Evolutionary conservation across 2,329 filamentous ascomycete species (phyloP).

Genomic region (Cytospora mali): DNA sequence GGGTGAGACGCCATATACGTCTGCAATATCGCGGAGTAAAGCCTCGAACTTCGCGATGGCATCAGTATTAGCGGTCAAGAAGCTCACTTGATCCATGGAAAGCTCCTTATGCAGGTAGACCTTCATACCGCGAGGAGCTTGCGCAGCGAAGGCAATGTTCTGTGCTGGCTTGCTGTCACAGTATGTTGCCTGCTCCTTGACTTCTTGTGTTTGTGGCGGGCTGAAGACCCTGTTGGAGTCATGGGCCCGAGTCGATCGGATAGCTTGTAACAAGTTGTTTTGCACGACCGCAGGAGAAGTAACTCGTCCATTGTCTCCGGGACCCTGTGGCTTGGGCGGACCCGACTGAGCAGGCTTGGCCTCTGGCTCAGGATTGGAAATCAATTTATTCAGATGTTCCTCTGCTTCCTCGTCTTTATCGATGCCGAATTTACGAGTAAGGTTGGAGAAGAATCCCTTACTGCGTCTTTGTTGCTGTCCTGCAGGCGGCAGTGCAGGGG

Average conservation of each 20-base stretch:
- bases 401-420: constrained; percentile 52
- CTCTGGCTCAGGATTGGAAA: constrained; percentile 34
- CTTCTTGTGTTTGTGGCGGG: constrained; percentile 68
- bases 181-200: constrained; percentile 83
- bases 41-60: constrained; percentile 70
- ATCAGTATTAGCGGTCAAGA: constrained; percentile 62
- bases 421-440: constrained; percentile 70
- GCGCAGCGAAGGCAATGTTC: constrained; percentile 71
- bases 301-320: constrained; percentile 53
- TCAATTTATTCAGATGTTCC: constrained; percentile 47
- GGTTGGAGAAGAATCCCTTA: constrained; percentile 66
- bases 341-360: constrained; percentile 21
- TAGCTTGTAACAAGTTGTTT: constrained; percentile 75
- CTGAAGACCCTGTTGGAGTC: constrained; percentile 74
- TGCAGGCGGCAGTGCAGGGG: constrained; percentile 33
- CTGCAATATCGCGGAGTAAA: constrained; percentile 69
- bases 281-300: constrained; percentile 64
- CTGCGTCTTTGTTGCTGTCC: constrained; percentile 46
- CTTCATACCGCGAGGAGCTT: constrained; percentile 71
- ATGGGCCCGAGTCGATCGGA: constrained; percentile 76
- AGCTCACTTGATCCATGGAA: constrained; percentile 50
- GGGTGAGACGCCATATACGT: constrained; percentile 71
- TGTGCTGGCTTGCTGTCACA: constrained; percentile 78
- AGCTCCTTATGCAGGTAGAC: constrained; percentile 69
- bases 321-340: constrained; percentile 18